A percentile compares a stretch with the other conserved stretches of the same genome.
Conservation (phyloP, 2,329 filamentous ascomycete genomes). For the Alternaria gaisen region DNA sequence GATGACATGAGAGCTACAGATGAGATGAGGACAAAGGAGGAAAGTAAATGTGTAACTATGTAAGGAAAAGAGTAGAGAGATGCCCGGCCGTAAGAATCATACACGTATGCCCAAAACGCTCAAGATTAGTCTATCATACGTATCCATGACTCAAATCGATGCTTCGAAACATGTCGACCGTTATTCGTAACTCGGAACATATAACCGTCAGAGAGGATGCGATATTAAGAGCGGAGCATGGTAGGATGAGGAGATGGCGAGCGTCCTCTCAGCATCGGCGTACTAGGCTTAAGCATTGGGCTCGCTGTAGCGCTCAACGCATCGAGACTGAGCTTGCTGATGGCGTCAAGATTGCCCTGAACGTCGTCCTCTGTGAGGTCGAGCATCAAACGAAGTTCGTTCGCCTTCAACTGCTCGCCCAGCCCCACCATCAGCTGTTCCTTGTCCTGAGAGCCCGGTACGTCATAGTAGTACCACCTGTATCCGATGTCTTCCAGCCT, state of each 20-base stretch:
- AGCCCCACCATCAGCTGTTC: slow-evolving; percentile 50
- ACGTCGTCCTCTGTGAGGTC: slow-evolving; percentile 49
- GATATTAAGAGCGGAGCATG: slow-evolving; percentile 26
- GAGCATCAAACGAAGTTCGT: slow-evolving; percentile 50
- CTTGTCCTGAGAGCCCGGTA: slow-evolving; percentile 37
- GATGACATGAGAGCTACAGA: neutral
- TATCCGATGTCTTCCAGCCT: slow-evolving; percentile 42
- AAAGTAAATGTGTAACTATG: neutral
- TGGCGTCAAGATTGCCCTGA: slow-evolving; percentile 47
- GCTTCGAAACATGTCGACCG: neutral
- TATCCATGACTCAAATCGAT: slow-evolving; percentile 3
- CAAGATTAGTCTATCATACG: slow-evolving; percentile 1
- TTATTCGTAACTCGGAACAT: neutral
- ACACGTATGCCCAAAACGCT: neutral
- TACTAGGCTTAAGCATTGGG: slow-evolving; percentile 47
- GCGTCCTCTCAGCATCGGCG: slow-evolving; percentile 46
- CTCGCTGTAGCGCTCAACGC: slow-evolving; percentile 48
- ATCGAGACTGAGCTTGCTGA: slow-evolving; percentile 50
- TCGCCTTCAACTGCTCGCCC: slow-evolving; percentile 45
- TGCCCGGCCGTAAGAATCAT: neutral
- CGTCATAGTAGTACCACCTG: slow-evolving; percentile 46
- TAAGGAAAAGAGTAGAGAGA: neutral
- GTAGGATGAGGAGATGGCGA: slow-evolving; percentile 45
- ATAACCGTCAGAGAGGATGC: neutral
- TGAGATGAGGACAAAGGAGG: neutral